Percentiles rank a stretch among this genome's conserved stretches.
phyloP scores from a whole-genome alignment of 345 rosid genomes.

The Citrus reticulata region DNA sequence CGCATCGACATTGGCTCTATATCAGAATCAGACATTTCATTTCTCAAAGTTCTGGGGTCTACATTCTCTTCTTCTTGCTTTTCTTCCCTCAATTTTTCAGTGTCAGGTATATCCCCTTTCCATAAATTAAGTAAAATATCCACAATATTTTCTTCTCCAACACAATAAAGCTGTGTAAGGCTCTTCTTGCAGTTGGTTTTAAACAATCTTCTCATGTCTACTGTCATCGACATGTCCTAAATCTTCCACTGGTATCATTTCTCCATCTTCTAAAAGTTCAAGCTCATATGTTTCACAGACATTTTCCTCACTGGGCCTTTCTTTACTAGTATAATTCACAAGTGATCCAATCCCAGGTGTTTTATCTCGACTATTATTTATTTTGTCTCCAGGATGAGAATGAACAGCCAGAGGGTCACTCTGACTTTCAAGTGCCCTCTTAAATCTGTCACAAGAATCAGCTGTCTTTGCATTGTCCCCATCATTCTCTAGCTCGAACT shows the following conservation, averaged over 20 bases:
- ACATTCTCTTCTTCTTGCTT: too few species aligned
- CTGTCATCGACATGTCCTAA: constrained; percentile 3
- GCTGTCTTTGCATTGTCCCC: neutral
- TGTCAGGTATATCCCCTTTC: too few species aligned
- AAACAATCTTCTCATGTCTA: neutral
- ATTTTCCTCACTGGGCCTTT: neutral
- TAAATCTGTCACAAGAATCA: neutral
- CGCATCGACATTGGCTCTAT: too few species aligned
- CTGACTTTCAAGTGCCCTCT: neutral
- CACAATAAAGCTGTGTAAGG: too few species aligned
- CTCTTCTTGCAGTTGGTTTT: too few species aligned
- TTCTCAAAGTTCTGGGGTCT: too few species aligned
- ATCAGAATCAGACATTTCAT: too few species aligned
- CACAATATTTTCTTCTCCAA: too few species aligned
- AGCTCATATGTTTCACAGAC: neutral
- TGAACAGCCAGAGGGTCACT: neutral
- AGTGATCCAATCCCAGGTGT: neutral
- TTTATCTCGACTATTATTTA: neutral
- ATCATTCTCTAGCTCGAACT: neutral
- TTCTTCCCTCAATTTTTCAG: too few species aligned
- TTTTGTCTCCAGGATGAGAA: neutral
- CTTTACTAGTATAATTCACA: neutral
- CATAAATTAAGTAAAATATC: too few species aligned
- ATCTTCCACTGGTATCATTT: constrained; percentile 8
- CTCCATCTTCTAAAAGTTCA: constrained; percentile 5